Conservation (phyloP, 2,329 filamentous ascomycete species). For the Elsinoe ampelina region DNA sequence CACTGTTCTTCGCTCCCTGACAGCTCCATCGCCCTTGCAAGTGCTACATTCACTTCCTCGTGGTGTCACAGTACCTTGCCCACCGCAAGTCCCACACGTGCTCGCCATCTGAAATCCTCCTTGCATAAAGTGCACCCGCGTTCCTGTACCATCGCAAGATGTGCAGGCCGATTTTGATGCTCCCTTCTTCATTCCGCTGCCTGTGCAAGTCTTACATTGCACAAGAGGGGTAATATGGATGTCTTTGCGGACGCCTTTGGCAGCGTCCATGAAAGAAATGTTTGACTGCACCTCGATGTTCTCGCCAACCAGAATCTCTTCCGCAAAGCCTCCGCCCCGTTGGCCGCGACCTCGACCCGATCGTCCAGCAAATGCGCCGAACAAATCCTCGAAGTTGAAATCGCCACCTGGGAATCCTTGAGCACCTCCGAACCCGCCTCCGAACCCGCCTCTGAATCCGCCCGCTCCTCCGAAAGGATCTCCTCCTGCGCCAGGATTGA, state of each 20-base stretch:
- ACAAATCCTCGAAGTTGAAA: constrained; percentile 95
- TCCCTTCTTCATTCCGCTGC: constrained; percentile 76
- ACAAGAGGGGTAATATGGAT: constrained; percentile 75
- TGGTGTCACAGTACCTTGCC: constrained; percentile 66
- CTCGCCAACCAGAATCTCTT: constrained; percentile 79
- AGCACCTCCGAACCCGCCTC: constrained; percentile 34
- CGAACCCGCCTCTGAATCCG: constrained; percentile 40
- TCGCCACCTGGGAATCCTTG: constrained; percentile 54
- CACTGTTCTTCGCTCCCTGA: constrained; percentile 73
- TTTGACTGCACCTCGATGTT: constrained; percentile 91
- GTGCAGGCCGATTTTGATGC: constrained; percentile 64
- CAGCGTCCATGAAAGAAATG: constrained; percentile 92
- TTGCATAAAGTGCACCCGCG: constrained; percentile 77
- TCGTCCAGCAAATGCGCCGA: constrained; percentile 72
- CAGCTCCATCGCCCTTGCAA: constrained; percentile 75
- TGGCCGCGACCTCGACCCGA: constrained; percentile 41
- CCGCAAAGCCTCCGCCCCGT: constrained; percentile 55
- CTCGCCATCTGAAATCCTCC: constrained; percentile 95
- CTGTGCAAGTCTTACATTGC: constrained; percentile 71
- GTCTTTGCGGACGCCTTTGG: constrained; percentile 82
- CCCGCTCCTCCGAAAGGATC: constrained; percentile 52
- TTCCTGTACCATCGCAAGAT: constrained; percentile 76
- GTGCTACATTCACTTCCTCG: constrained; percentile 69
- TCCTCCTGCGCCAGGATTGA: constrained; percentile 62
- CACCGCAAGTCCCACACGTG: constrained; percentile 73